Evolutionary conservation across 306 rosid genomes (phyloP).

Genomic region (Fagus crenata): DNA sequence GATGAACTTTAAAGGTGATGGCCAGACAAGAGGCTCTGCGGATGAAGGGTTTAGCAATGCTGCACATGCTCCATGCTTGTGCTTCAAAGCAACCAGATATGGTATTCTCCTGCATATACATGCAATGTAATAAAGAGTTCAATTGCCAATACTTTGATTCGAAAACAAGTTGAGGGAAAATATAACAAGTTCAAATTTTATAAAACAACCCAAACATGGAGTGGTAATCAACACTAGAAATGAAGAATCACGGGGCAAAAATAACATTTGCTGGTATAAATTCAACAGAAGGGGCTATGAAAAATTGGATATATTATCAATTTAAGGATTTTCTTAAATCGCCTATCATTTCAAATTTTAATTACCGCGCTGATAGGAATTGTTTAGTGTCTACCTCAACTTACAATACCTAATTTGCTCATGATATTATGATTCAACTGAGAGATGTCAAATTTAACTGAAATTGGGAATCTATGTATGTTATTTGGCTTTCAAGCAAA

Average conservation of each 20-base stretch:
- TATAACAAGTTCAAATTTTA: neutral
- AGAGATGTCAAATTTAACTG: no score
- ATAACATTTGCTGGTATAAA: neutral
- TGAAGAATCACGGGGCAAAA: neutral
- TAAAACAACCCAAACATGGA: neutral
- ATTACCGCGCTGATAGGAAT: neutral
- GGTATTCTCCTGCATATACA: constrained; percentile 80
- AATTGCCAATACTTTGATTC: constrained; percentile 8
- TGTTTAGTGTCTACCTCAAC: neutral
- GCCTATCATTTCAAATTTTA: neutral
- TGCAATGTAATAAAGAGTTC: constrained; percentile 1
- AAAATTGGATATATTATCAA: neutral
- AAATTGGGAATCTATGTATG: neutral
- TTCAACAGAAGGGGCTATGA: neutral
- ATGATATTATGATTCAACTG: neutral
- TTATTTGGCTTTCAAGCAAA: neutral
- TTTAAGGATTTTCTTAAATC: neutral
- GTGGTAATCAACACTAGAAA: neutral
- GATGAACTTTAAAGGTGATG: constrained; percentile 87
- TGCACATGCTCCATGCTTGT: constrained; percentile 74
- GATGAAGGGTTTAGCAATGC: constrained; percentile 86
- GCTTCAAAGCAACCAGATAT: constrained; percentile 73
- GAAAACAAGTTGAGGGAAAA: neutral
- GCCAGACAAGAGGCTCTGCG: constrained; percentile 98
- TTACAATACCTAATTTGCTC: neutral